Evolutionary conservation across 2,329 filamentous ascomycete species (phyloP), one percentile per base, ranked within the genome.

Genomic region (Paracorniculantispora psalliotae): DNA sequence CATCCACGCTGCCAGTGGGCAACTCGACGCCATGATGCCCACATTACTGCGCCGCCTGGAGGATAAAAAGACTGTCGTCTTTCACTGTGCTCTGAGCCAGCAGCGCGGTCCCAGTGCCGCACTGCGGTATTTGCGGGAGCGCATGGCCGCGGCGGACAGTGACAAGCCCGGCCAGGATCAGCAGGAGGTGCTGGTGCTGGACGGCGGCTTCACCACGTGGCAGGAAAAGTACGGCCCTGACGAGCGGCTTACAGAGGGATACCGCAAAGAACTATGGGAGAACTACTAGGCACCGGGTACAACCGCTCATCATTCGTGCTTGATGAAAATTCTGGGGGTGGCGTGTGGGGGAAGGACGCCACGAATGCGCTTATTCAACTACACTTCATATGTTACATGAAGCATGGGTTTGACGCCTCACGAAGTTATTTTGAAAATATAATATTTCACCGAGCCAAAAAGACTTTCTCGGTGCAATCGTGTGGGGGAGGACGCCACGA

Each of bases 11-110:
- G 92, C 94, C 0, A 89, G 84, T 53, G 76, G 75, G 48, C 83
- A 85, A 19, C 82, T 97, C 51, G 90, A 96, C 67, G 83, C 84
- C 69, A 85, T 82, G 65, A 84, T 94, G 72, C 89, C 92, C 0
- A 90, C 92, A 63, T 84, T 99, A n/a, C 80, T 96, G 13, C 85
- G 91, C 59, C 86, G 82, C 46, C 82, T 97, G 50, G 78, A 85
- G 64, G 85, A 88, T 69, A 92, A 91, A 72, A 84, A 94, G 59
- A 88, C 82, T 12, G 91, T 99, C 15, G 84, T 99, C 1, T 99
- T 99, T 73, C 94, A 99, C 76, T 99, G 94, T 74, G 89, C 90
- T 19, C 78, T 97, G 58, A 93, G 89, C 65, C 94, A 97, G 77
- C 89, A 96, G 75, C 82, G 94, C 1, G 94, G 94, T 0, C 94